Evolutionary conservation across 2,329 filamentous ascomycete species (phyloP).

Genomic region (Colletotrichum somersetense): DNA sequence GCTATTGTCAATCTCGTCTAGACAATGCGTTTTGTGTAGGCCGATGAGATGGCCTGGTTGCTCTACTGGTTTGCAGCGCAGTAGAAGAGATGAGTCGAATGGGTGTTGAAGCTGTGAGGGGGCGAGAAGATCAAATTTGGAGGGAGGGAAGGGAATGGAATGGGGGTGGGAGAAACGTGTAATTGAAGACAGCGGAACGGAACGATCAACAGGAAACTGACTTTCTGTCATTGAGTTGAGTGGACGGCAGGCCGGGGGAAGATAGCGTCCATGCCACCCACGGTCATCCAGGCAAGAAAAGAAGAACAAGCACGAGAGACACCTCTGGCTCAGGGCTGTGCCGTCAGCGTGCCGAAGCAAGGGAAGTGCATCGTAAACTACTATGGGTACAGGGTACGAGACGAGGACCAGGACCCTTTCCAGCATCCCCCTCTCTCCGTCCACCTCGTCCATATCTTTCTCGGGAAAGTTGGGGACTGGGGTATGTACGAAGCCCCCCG

Average conservation of each 20-base stretch:
- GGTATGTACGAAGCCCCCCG: constrained; percentile 12
- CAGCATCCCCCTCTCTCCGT: constrained; percentile 19
- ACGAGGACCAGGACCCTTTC: constrained; percentile 37
- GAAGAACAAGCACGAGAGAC: constrained; percentile 30
- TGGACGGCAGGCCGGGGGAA: constrained; percentile 29
- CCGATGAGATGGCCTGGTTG: constrained; percentile 1
- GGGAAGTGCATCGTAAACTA: constrained; percentile 14
- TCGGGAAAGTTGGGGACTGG: constrained; percentile 39
- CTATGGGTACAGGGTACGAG: constrained; percentile 30
- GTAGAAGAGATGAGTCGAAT: background rate
- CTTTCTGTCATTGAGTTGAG: constrained; percentile 32
- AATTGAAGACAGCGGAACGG: constrained; percentile 23
- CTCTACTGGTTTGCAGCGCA: background rate
- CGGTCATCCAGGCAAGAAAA: constrained; percentile 26
- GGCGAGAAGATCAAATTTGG: background rate
- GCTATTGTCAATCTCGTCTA: constrained; percentile 20
- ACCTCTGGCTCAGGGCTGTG: constrained; percentile 32
- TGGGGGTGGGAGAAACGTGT: constrained; percentile 12
- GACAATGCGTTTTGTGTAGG: constrained; percentile 3
- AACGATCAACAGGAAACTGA: constrained; percentile 34
- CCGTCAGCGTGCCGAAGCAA: constrained; percentile 36
- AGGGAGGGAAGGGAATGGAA: background rate
- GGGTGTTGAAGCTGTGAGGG: constrained; percentile 21
- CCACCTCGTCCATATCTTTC: constrained; percentile 19
- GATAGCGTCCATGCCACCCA: constrained; percentile 35